Conservation (phyloP, 495 filamentous ascomycete species). For the Aspergillus sclerotioniger region DNA sequence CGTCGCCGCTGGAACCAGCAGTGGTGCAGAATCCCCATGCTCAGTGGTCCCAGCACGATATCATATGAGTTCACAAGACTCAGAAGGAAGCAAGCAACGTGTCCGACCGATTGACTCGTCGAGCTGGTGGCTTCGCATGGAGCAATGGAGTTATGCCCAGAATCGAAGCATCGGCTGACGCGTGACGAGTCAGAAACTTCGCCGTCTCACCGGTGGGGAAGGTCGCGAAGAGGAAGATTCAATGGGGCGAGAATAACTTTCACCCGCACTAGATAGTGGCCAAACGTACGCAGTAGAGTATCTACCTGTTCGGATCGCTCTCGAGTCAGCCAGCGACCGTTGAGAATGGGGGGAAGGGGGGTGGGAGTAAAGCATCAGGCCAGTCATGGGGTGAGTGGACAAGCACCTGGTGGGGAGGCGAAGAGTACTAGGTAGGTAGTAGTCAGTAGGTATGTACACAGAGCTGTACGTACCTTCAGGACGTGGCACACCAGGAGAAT, state of each 20-base stretch:
- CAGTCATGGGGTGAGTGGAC: not conserved
- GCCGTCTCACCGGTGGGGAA: constrained; percentile 1
- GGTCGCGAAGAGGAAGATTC: not conserved
- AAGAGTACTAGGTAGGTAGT: not conserved
- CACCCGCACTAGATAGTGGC: not conserved
- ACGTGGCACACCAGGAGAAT: too few species aligned
- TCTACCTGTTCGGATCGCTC: not conserved
- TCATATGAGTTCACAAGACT: not conserved
- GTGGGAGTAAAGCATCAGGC: not conserved
- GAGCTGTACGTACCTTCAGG: too few species aligned
- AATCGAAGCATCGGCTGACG: constrained; percentile 25
- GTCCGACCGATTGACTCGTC: constrained; percentile 14
- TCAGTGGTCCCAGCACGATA: not conserved
- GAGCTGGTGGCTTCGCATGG: constrained; percentile 16
- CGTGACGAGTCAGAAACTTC: constrained; percentile 37
- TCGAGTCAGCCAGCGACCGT: constrained; percentile 8
- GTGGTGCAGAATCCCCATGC: not conserved
- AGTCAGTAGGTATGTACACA: not conserved
- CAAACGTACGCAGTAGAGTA: not conserved
- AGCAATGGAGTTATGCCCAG: constrained; percentile 5
- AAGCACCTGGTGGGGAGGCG: not conserved
- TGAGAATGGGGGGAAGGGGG: constrained; percentile 11
- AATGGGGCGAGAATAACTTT: not conserved
- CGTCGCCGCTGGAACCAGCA: constrained; percentile 11
- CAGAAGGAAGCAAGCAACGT: constrained; percentile 3